A percentile compares a stretch with the other conserved stretches of the same genome.
Evolutionary conservation across 2,329 filamentous ascomycete species (phyloP).

Genomic region (Calonectria pauciramosa): DNA sequence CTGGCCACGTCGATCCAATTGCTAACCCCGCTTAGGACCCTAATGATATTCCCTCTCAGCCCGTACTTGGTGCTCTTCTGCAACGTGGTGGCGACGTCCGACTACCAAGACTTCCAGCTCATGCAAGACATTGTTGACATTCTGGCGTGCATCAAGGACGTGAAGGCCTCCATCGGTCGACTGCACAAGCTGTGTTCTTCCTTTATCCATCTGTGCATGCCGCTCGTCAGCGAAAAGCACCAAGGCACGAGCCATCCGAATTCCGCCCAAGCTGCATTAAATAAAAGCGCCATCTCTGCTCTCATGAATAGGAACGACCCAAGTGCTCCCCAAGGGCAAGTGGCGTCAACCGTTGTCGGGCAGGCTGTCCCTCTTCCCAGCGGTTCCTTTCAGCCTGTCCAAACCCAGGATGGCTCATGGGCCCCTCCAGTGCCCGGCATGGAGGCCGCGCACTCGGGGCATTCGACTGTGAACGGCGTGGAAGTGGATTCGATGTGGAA

Average conservation of each 20-base stretch:
- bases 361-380: not conserved
- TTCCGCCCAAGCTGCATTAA: not conserved
- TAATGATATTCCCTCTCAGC: not conserved
- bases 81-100: not conserved
- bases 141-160: not conserved
- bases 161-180: not conserved
- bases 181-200: not conserved
- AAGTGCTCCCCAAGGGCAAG: too few species aligned
- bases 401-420: not conserved
- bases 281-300: not conserved
- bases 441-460: not conserved
- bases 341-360: not conserved
- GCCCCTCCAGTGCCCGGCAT: not conserved
- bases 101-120: not conserved
- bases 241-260: not conserved
- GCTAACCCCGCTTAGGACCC: not conserved
- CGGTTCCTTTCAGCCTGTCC: not conserved
- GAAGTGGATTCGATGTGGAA: not conserved
- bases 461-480: rapidly evolving
- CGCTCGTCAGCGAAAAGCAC: not conserved
- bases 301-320: not conserved
- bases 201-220: not conserved
- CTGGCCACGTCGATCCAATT: too few species aligned
- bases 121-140: not conserved
- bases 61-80: not conserved